Percentiles rank a stretch among this genome's conserved stretches.
phyloP scores from a whole-genome alignment of 2,329 filamentous ascomycete genomes.

The Aspergillus eucalypticola region DNA sequence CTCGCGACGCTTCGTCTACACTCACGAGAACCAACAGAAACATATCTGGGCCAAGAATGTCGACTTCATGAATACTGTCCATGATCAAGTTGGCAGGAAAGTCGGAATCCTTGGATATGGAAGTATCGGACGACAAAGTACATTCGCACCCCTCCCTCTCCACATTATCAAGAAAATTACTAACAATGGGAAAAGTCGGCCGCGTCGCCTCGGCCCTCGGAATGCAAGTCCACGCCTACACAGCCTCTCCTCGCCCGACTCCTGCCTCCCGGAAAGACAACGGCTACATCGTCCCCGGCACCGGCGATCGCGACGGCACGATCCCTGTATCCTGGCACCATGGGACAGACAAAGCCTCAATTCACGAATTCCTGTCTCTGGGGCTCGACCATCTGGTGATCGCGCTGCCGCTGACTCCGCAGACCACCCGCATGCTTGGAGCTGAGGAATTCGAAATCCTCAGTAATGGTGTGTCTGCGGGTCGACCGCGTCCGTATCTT shows the following conservation, averaged over 20 bases:
- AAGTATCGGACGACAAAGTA: constrained; percentile 62
- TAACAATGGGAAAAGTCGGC: constrained; percentile 43
- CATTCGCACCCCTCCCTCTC: constrained; percentile 12
- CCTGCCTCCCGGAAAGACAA: constrained; percentile 64
- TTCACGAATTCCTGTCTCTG: constrained; percentile 57
- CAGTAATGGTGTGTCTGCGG: constrained; percentile 27
- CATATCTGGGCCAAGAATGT: constrained; percentile 49
- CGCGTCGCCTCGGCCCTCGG: constrained; percentile 65
- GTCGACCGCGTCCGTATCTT: constrained; percentile 56
- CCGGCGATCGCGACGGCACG: constrained; percentile 59
- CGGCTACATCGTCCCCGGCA: constrained; percentile 68
- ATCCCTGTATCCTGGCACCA: constrained; percentile 60
- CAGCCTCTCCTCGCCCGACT: constrained; percentile 67
- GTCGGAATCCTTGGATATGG: constrained; percentile 65
- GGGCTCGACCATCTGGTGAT: constrained; percentile 61
- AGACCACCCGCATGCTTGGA: constrained; percentile 58
- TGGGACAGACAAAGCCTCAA: constrained; percentile 52
- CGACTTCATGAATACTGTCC: constrained; percentile 30
- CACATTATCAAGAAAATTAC: not conserved
- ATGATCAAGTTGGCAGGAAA: constrained; percentile 59
- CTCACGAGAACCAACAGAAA: constrained; percentile 61
- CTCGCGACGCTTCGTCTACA: constrained; percentile 54
- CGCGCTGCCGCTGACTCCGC: constrained; percentile 57
- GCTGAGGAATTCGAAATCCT: constrained; percentile 58
- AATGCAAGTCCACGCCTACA: constrained; percentile 74